Evolutionary conservation across 23 red algal genomes (phyloP).

Genomic region (Gracilaria gracilis): DNA sequence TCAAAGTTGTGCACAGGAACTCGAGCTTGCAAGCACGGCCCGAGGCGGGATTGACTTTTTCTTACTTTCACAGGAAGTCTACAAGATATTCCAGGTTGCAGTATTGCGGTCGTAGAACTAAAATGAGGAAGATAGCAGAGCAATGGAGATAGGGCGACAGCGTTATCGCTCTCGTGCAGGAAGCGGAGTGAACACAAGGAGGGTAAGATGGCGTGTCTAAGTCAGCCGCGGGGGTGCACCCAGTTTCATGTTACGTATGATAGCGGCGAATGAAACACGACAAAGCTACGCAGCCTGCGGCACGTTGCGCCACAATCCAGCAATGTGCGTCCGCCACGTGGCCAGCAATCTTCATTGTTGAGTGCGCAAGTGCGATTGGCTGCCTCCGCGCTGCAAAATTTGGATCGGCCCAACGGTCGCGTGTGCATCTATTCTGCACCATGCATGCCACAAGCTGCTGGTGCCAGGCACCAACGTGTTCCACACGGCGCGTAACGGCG

Average conservation of each 20-base stretch:
- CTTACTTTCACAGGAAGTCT: not conserved
- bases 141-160: not conserved
- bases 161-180: not conserved
- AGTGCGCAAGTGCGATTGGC: slow-evolving; percentile 16
- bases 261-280: not conserved
- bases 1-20: not conserved
- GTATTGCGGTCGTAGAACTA: not conserved
- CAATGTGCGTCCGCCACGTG: slow-evolving; percentile 31
- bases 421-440: slow-evolving; percentile 7
- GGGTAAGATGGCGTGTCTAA: not conserved
- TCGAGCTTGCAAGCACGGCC: not conserved
- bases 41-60: not conserved
- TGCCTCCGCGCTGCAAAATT: not conserved
- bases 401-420: slow-evolving; percentile 6
- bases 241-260: not conserved
- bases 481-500: too few relatives aligned
- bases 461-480: too few relatives aligned
- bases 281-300: not conserved
- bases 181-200: not conserved
- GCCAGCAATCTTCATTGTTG: not conserved
- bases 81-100: not conserved
- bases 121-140: not conserved
- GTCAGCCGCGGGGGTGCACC: not conserved
- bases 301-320: slow-evolving; percentile 25
- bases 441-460: too few relatives aligned